Evolutionary conservation across 139 green algal genomes (phyloP), one percentile per base, ranked within the genome.

Genomic region (Coelastrella sp.): DNA sequence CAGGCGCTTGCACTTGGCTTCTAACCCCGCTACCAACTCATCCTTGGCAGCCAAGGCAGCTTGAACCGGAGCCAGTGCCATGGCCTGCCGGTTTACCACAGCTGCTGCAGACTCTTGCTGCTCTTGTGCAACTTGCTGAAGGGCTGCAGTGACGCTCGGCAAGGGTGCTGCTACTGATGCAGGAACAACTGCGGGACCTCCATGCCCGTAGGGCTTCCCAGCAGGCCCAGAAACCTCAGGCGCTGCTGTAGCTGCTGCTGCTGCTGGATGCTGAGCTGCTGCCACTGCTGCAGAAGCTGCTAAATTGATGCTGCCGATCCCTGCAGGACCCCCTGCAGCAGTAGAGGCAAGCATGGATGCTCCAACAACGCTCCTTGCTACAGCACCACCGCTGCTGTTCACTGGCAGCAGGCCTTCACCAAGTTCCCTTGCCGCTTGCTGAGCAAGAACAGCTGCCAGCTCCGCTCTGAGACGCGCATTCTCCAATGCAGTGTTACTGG

Each of bases 381-480:
- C 85, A n/a, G 1, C 73, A 27, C 10, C 56, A 22, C 75, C 49
- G 7, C 60, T 27, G 6, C 19, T 27, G 24, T 24, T 56, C 19
- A 12, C 15, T 7, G 9, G 24, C 9, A 14, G 7, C 14, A n/a
- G 19, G 5, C 22, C 87, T 4, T 78, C 81, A 1, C 22, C 59
- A 4, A 95, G 82, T 86, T 93, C 92, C 9, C 78, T 87, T 58
- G 90, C 58, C 57, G 66, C 90, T 8, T 88, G 61, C 1, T 85
- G 74, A 6, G 92, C 92, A 4, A 94, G 76, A 80, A 95, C 75
- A 4, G 89, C 86, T 11, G 96, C 96, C 20, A 97, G 91, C 75
- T 97, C 95, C 0, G 94, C 91, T 0, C 94, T 92, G 6, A 97
- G 91, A 57, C 92, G 90, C 0, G 95, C 95, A 84, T 97, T 97